Evolutionary conservation across 2,329 filamentous ascomycete species (phyloP).

Genomic region (Albifimbria verrucaria): DNA sequence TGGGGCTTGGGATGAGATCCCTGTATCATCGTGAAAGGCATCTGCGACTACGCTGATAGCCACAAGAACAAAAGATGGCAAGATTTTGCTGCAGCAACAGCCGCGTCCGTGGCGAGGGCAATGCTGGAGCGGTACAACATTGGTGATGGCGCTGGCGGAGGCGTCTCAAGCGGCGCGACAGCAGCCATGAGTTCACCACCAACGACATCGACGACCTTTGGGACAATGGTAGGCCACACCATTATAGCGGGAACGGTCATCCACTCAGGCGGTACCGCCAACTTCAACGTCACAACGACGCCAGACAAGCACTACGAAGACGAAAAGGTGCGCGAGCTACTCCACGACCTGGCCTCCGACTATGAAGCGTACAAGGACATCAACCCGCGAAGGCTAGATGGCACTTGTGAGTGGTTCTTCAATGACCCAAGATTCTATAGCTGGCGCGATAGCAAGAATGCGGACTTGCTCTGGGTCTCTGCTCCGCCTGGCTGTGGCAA

Average conservation of each 20-base stretch:
- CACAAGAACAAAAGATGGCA: slow-evolving; percentile 36
- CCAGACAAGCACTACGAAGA: background rate
- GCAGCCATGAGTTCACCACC: background rate
- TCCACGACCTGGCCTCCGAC: slow-evolving; percentile 16
- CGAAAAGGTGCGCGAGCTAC: background rate
- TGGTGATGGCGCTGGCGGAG: background rate
- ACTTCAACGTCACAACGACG: background rate
- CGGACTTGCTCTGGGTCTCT: slow-evolving; percentile 26
- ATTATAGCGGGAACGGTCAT: background rate
- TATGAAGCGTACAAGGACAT: slow-evolving; percentile 25
- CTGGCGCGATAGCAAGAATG: slow-evolving; percentile 20
- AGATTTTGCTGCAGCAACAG: slow-evolving; percentile 30
- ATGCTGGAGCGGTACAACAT: slow-evolving; percentile 11
- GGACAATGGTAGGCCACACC: background rate
- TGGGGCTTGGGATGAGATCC: slow-evolving; percentile 25
- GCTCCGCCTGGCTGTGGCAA: slow-evolving; percentile 31
- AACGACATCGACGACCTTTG: background rate
- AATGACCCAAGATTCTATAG: slow-evolving; percentile 18
- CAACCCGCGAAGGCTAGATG: slow-evolving; percentile 20
- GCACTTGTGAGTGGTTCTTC: slow-evolving; percentile 32
- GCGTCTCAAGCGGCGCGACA: background rate
- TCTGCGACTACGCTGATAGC: slow-evolving; percentile 36
- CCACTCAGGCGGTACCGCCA: background rate
- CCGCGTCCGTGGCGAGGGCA: slow-evolving; percentile 27
- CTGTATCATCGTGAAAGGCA: slow-evolving; percentile 31